Conservation (phyloP, 169 alveolate genomes). For the Eimeria brunetti region DNA sequence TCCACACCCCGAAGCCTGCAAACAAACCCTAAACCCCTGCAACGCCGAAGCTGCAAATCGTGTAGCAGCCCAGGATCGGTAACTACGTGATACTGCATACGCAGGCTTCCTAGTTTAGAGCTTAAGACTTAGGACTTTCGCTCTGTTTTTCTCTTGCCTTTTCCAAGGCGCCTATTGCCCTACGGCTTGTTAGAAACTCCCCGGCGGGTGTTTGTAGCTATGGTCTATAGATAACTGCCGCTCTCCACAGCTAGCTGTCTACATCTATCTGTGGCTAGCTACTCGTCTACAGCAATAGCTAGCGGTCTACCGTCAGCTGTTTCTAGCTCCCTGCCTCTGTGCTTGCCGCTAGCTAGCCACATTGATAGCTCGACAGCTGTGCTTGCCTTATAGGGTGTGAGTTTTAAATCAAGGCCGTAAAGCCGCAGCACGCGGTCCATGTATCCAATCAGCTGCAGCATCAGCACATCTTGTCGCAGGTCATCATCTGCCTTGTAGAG, state of each 20-base stretch:
- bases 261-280: neutral
- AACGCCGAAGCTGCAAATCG: no score
- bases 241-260: neutral
- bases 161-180: no score
- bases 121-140: no score
- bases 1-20: neutral
- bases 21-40: neutral
- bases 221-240: neutral
- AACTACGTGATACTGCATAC: no score
- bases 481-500: conserved; percentile 98
- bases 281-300: neutral
- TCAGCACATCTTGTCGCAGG: conserved; percentile 96
- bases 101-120: no score
- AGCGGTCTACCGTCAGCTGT: neutral
- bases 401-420: conserved; percentile 93
- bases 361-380: neutral
- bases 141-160: no score
- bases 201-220: neutral
- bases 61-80: no score
- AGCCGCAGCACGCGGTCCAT: conserved; percentile 93
- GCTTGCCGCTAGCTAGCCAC: neutral
- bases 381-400: conserved; percentile 92
- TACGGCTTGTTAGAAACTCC: neutral
- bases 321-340: neutral
- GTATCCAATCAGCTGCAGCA: conserved; percentile 92